Conservation (phyloP, 2,329 filamentous ascomycete genomes). For the Colletotrichum incanum region DNA sequence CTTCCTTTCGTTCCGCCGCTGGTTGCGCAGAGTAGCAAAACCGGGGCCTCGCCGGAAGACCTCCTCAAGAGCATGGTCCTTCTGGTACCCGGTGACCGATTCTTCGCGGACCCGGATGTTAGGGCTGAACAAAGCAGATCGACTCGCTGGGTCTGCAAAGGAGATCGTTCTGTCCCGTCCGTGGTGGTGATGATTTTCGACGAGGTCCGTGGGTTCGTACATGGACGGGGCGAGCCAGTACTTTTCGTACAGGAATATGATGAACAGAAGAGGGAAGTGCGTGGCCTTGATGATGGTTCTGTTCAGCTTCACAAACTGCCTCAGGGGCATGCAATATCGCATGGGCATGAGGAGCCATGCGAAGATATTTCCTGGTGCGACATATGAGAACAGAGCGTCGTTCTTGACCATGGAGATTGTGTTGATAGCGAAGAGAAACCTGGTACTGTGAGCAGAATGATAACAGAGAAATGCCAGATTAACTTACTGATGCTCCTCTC, state of each 20-base stretch:
- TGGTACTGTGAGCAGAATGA: conserved; percentile 47
- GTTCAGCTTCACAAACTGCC: conserved; percentile 87
- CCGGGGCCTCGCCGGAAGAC: conserved; percentile 86
- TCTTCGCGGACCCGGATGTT: conserved; percentile 83
- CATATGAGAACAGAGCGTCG: conserved; percentile 94
- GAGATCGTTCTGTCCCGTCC: conserved; percentile 66
- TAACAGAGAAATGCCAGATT: too few relatives aligned
- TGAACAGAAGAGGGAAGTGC: conserved; percentile 88
- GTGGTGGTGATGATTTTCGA: conserved; percentile 78
- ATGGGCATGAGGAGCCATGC: conserved; percentile 91
- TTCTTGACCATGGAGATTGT: conserved; percentile 99
- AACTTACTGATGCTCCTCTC: conserved; percentile 84
- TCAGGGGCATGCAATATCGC: conserved; percentile 84
- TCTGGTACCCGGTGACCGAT: conserved; percentile 89
- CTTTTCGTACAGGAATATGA: conserved; percentile 90
- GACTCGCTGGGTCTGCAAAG: conserved; percentile 70
- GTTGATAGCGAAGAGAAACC: conserved; percentile 94
- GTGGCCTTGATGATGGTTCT: conserved; percentile 92
- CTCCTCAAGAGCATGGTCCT: conserved; percentile 91
- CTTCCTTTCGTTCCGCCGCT: conserved; percentile 74
- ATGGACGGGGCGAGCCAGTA: conserved; percentile 81
- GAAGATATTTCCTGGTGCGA: conserved; percentile 91
- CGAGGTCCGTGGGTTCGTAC: conserved; percentile 87
- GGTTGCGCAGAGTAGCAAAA: conserved; percentile 71
- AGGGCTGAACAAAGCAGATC: conserved; percentile 81